These are phyloP conservation scores for Tremella yokohamensis DNA, from an alignment of 768 basidiomycete genomes.

Conservation along the genomic window DNA sequence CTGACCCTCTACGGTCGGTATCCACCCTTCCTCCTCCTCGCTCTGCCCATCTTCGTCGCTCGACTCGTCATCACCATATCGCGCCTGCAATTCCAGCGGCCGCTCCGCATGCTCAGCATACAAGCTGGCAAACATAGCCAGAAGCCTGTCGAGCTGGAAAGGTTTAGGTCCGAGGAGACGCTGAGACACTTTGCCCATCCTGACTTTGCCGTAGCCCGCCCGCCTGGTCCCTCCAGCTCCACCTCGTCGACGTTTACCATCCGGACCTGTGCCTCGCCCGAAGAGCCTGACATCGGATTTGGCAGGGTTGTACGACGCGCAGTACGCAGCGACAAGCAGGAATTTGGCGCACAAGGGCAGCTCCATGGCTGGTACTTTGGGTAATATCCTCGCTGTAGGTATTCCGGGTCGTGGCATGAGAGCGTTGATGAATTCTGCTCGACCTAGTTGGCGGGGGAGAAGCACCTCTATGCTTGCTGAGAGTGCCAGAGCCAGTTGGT, in stretches of 20 bases:
- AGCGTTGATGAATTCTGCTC: slow-evolving; percentile 24
- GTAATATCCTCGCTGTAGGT: slow-evolving; percentile 5
- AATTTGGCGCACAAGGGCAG: slow-evolving; percentile 58
- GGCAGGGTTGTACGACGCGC: slow-evolving; percentile 79
- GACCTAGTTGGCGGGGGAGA: slow-evolving; percentile 29
- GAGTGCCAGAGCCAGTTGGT: slow-evolving; percentile 37
- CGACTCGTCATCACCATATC: slow-evolving; percentile 52
- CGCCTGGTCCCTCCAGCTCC: slow-evolving; percentile 47
- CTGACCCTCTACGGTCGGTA: slow-evolving; percentile 60
- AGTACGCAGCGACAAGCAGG: slow-evolving; percentile 69
- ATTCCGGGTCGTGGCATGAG: slow-evolving; percentile 10
- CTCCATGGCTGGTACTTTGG: slow-evolving; percentile 25
- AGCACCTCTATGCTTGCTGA: slow-evolving; percentile 39
- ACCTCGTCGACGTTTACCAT: slow-evolving; percentile 53
- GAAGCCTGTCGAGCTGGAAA: slow-evolving; percentile 73
- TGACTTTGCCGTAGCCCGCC: slow-evolving; percentile 51
- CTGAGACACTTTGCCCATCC: slow-evolving; percentile 57
- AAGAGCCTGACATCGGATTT: slow-evolving; percentile 80
- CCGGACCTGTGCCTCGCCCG: slow-evolving; percentile 63
- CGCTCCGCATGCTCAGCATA: slow-evolving; percentile 44
- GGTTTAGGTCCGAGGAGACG: slow-evolving; percentile 71
- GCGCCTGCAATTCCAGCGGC: slow-evolving; percentile 59
- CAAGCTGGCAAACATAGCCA: slow-evolving; percentile 74
- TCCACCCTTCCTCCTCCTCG: slow-evolving; percentile 12
- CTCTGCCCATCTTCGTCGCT: slow-evolving; percentile 19